Evolutionary conservation across 257 asterid species (phyloP), one percentile per base, ranked within the genome.

Genomic region (Solanum chilense): DNA sequence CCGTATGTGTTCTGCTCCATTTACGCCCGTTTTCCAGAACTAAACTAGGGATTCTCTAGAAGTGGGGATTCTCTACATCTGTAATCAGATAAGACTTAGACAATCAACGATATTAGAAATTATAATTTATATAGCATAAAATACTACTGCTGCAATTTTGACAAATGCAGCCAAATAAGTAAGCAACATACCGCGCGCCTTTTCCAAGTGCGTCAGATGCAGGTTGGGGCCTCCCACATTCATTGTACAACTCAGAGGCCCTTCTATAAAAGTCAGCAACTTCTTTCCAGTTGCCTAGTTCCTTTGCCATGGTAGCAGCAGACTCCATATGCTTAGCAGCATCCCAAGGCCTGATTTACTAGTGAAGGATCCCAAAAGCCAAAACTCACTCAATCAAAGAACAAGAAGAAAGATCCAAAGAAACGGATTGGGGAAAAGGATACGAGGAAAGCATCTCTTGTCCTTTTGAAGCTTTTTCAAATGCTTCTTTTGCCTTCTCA

Each of bases 311-410:
- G 86, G 96, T 92, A 88, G 93, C 99, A 58, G 99, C 99, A 87
- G 98, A 93, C 85, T 97, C 99, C 99, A 97, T 95, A 75, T 93
- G 98, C 84, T 92, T 97, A 29, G 99, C 99, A 92, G 99, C 99
- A 92, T 97, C 99, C 99, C 99, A 97, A 78, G 99, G 98, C 90
- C 99, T 97, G 92, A 86, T 90, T 88, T 90, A 91, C 83, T 76
- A 75, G 89, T 91, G 90, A 94, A 92, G 92, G 90, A 89, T 62
- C 62, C 56, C n/a, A 62, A 70, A 45, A 75, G 56, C 86, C 85
- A 84, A 83, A 81, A 45, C 37, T 18, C 56, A 66, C 33, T 60
- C 20, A 44, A 42, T 82, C 62, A 7, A 90, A 29, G 12, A 81
- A 35, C 37, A 23, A 90, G 4, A 37, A 33, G 52, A 60, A 87